Evolutionary conservation across 2,329 filamentous ascomycete genomes (phyloP), one percentile per base, ranked within the genome.

Genomic region (Hortaea sp.): DNA sequence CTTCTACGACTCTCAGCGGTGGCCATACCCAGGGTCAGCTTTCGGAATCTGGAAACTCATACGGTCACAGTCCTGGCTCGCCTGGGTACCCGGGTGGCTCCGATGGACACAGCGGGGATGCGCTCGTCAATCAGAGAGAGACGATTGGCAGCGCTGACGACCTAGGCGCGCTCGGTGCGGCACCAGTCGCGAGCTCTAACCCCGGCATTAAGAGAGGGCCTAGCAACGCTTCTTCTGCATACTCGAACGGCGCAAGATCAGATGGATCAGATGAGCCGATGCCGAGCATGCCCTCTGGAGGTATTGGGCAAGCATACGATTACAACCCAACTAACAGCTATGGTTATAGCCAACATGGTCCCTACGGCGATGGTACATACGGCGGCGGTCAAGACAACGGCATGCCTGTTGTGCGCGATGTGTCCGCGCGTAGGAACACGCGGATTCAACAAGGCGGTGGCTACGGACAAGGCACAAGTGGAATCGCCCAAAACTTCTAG

Each of bases 401-500:
- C 47, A 83, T 85, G 60, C 88, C 92, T 1, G 78, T 98, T 44
- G 95, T 98, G 53, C 81, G 89, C 46, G 92, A 98, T 65, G 92
- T 97, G 54, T 84, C 85, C 53, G 92, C 92, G 29, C 76, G 92
- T 56, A 80, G 92, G 54, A 95, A 95, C 69, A 95, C 92, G 9
- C 81, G 89, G 51, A 97, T 98, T 60, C 89, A 97, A 70, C 94
- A 84, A 63, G 84, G 88, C 2, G 79, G 85, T 39, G 85, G 86
- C 60, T 89, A 90, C 7, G 87, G 94, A 62, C 88, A 94, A 71
- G 81, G 79, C 31, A 94, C 86, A 59, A 87, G 87, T 35, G 92
- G 92, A 49, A 95, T 98, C 59, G 86, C 92, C 30, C 92, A 97
- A 69, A 98, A 98, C 67, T 98, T 98, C 60, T 97, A 52, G 43